These are phyloP conservation scores for Albugo laibachii DNA, from an alignment of 352 stramenopile species.

Conservation along the genomic window DNA sequence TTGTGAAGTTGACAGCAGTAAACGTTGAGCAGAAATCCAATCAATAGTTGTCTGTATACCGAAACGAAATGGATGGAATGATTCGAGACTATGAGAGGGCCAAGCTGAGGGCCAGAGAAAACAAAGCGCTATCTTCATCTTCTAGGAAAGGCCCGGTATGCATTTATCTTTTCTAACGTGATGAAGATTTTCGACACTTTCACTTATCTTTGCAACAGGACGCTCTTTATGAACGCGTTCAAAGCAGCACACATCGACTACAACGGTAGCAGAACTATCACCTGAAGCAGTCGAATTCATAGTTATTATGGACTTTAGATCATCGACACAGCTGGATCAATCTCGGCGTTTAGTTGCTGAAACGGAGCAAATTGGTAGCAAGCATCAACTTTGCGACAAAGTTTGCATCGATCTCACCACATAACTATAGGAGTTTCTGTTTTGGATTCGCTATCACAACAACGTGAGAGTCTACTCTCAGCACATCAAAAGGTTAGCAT, in stretches of 20 bases:
- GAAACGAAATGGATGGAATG: conserved; percentile 44
- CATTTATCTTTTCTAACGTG: neutral
- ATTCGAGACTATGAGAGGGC: conserved; percentile 46
- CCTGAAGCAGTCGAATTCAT: neutral
- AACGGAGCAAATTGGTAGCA: conserved; percentile 28
- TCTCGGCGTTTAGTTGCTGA: conserved; percentile 45
- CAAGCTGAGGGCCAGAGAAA: conserved; percentile 40
- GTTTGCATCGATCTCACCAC: neutral
- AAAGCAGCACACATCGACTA: conserved; percentile 40
- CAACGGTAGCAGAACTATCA: conserved; percentile 13
- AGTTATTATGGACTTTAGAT: conserved; percentile 12
- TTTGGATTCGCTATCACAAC: conserved; percentile 39
- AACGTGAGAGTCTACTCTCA: conserved; percentile 45
- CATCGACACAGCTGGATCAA: conserved; percentile 32
- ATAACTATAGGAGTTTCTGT: conserved; percentile 22
- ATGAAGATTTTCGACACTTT: neutral
- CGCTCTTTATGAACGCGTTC: conserved; percentile 48
- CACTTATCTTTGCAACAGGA: conserved; percentile 9
- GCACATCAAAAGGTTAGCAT: conserved; percentile 32
- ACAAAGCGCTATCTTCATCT: conserved; percentile 4
- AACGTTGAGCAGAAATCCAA: neutral
- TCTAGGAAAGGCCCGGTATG: neutral
- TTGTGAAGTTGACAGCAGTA: neutral
- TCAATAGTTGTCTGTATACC: conserved; percentile 38
- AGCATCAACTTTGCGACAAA: neutral